Base-by-base conservation (phyloP, 1,284 basidiomycete genomes). In the Trichosporon sp. region DNA sequence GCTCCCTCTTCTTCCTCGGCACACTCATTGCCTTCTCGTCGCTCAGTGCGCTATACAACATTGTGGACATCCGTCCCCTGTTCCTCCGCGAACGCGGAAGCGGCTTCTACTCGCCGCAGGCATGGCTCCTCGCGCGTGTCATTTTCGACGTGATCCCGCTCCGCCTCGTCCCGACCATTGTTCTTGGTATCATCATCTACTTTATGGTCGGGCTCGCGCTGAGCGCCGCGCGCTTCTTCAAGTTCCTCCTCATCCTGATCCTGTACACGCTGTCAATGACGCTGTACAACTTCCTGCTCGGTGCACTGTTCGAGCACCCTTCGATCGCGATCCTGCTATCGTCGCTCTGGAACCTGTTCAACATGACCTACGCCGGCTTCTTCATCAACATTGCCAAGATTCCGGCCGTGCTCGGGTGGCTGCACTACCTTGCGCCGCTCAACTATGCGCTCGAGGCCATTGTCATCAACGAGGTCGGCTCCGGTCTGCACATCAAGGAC, bases 101-200 rank as follows among this genome's bases (percentile, higher is more conserved):
- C 65, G 19, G 26, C 43, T 94, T 92, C 79, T 95, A 94, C 77
- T 80, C 81, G 75, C 89, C 91, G 0, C 68, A 70, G 65, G 68
- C 74, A 26, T 75, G 74, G 96, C 98, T 99, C 83, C 87, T 92
- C 1, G 93, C 94, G 69, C 98, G 98, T 87, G 90, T 97, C 68
- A 88, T 99, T n/a, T 98, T 98, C 82, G 96, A 99, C 81, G 93
- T 98, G 73, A 86, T 98, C 4, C 96, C 96, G 0, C 87, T 99
- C n/a, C 90, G 96, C 26, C 88, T 99, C 19, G 91, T 98, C 6
- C 96, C 96, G 6, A 94, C 96, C 0, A 89, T 98, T 76, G 88
- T 98, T 75, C 94, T 96, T 74, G 94, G 95, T 32, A 91, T 92
- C 6, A 97, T 98, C 78, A 91, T 97, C 3, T 99, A 99, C 79